A percentile compares a stretch with the other conserved stretches of the same genome.
These are phyloP conservation scores for Rosa rugosa DNA, from an alignment of 306 rosid species.

Conservation along the genomic window DNA sequence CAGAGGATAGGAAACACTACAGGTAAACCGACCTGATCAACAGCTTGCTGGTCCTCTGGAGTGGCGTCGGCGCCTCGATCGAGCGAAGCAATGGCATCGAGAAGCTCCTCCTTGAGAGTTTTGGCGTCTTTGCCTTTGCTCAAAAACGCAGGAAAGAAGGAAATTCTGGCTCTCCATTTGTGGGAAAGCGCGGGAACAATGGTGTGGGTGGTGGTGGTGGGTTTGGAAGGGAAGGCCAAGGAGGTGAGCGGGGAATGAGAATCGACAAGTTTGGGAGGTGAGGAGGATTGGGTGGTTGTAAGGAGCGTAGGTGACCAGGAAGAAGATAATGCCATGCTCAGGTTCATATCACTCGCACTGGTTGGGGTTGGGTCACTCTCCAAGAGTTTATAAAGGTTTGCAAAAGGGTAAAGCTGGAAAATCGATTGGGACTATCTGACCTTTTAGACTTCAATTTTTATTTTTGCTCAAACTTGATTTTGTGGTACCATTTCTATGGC, in stretches of 20 bases:
- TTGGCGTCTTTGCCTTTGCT: slow-evolving; percentile 58
- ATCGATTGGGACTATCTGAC: too few relatives aligned
- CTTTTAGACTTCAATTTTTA: too few relatives aligned
- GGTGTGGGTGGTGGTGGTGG: slow-evolving; percentile 18
- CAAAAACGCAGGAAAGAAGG: slow-evolving; percentile 69
- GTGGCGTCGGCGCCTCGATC: slow-evolving; percentile 94
- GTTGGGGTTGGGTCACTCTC: not conserved
- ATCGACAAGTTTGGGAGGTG: slow-evolving; percentile 19
- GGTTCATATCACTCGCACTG: not conserved
- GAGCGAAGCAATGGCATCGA: slow-evolving; percentile 63
- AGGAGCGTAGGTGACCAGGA: slow-evolving; percentile 29
- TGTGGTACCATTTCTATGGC: too few relatives aligned
- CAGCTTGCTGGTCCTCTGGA: slow-evolving; percentile 57
- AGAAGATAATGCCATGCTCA: slow-evolving; percentile 59
- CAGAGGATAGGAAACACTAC: too few relatives aligned
- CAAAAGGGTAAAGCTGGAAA: not conserved
- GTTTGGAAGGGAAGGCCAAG: slow-evolving; percentile 36
- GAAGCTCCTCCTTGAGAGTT: slow-evolving; percentile 70
- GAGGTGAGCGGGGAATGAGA: not conserved
- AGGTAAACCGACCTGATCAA: slow-evolving; percentile 56
- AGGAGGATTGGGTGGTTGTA: slow-evolving; percentile 21
- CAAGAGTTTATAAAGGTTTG: not conserved
- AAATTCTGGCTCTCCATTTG: slow-evolving; percentile 61
- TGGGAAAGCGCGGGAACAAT: slow-evolving; percentile 11
- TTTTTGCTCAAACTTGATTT: too few relatives aligned